These are phyloP conservation scores for Colletotrichum scovillei DNA, from an alignment of 2,329 filamentous ascomycete species.

Conservation along the genomic window DNA sequence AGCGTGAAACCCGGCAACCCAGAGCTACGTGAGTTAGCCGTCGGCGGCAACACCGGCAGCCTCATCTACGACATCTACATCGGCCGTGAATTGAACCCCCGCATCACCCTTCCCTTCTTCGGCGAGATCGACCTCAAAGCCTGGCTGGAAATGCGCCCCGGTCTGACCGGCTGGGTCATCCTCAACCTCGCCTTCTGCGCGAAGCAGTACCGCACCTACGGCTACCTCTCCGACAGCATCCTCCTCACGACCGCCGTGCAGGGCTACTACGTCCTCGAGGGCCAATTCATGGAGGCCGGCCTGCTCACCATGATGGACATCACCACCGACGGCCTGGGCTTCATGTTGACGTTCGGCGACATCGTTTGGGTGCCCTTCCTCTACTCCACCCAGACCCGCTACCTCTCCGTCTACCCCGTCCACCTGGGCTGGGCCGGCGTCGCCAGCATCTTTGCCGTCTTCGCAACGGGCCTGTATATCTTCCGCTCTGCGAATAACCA, in stretches of 20 bases:
- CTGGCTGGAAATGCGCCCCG: constrained; percentile 77
- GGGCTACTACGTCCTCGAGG: constrained; percentile 75
- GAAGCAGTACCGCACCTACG: constrained; percentile 77
- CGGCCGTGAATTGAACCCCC: constrained; percentile 79
- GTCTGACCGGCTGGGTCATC: constrained; percentile 77
- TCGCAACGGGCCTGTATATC: constrained; percentile 73
- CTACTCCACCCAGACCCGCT: constrained; percentile 75
- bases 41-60: constrained; percentile 75
- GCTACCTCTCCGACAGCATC: constrained; percentile 76
- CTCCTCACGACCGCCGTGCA: constrained; percentile 73
- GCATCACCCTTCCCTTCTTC: constrained; percentile 70
- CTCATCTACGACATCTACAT: constrained; percentile 82
- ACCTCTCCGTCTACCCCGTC: constrained; percentile 76
- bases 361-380: constrained; percentile 79
- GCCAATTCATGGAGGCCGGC: constrained; percentile 76
- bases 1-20: constrained; percentile 70
- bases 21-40: constrained; percentile 71
- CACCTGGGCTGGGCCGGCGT: constrained; percentile 68
- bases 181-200: constrained; percentile 76
- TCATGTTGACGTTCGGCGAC: constrained; percentile 81
- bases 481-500: constrained; percentile 80
- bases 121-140: constrained; percentile 78
- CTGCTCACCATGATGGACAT: constrained; percentile 81
- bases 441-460: constrained; percentile 66
- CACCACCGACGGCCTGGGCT: constrained; percentile 79